Evolutionary conservation across 805 yeast genomes (phyloP).

Genomic region (Wickerhamiella parazyma): DNA sequence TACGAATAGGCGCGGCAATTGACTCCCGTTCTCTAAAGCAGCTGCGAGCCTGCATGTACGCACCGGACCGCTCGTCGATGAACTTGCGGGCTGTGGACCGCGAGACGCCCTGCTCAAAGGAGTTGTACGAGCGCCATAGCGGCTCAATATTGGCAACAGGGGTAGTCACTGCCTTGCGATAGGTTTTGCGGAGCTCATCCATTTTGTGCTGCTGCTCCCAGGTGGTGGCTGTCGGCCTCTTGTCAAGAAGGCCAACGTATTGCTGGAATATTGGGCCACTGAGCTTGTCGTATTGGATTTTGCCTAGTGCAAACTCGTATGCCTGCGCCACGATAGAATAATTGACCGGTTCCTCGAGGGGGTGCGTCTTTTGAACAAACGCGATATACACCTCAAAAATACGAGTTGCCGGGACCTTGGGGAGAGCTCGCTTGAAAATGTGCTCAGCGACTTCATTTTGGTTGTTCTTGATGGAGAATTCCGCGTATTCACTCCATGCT

Average conservation of each 20-base stretch:
- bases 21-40: constrained; percentile 57
- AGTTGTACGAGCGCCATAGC: constrained; percentile 68
- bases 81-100: constrained; percentile 70
- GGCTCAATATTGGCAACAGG: constrained; percentile 66
- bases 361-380: constrained; percentile 54
- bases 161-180: constrained; percentile 52
- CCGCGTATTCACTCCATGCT: constrained; percentile 65
- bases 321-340: constrained; percentile 38
- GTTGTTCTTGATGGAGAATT: constrained; percentile 47
- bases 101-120: constrained; percentile 70
- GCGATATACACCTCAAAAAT: constrained; percentile 68
- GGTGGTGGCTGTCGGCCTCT: constrained; percentile 41
- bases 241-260: constrained; percentile 62
- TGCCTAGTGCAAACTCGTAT: constrained; percentile 64
- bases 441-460: constrained; percentile 55
- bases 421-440: constrained; percentile 50
- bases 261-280: constrained; percentile 68
- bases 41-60: constrained; percentile 77
- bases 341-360: constrained; percentile 31
- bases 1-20: constrained; percentile 38
- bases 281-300: constrained; percentile 65
- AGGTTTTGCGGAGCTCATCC: constrained; percentile 61
- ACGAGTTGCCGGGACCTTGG: constrained; percentile 46
- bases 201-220: constrained; percentile 78
- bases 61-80: constrained; percentile 67